A percentile compares a stretch with the other conserved stretches of the same genome.
Conservation (phyloP, 306 rosid species). For the Gastrolobium bilobum region DNA sequence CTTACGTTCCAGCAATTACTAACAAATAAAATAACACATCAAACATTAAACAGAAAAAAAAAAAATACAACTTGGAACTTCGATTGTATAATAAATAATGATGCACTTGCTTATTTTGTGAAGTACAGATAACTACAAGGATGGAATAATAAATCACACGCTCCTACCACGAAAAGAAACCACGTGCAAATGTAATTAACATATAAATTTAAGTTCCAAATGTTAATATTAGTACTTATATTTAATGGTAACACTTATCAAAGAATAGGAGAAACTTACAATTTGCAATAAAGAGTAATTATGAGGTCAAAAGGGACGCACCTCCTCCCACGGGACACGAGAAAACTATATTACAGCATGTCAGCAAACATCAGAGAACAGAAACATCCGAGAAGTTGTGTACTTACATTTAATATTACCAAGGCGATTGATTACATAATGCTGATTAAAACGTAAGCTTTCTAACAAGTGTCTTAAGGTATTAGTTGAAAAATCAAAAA, state of each 20-base stretch:
- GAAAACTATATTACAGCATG: constrained; percentile 29
- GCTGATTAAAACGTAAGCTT: constrained; percentile 3
- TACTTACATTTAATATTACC: constrained; percentile 28
- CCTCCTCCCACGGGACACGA: constrained; percentile 38
- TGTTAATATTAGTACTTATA: constrained; percentile 32
- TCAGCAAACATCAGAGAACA: constrained; percentile 45
- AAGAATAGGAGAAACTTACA: constrained; percentile 36
- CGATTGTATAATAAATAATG: not conserved
- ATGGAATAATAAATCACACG: not conserved
- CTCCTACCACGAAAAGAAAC: constrained; percentile 43
- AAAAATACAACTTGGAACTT: not conserved
- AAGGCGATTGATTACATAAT: not conserved
- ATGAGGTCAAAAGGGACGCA: constrained; percentile 44
- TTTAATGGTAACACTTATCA: constrained; percentile 40
- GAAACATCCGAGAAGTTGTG: constrained; percentile 60
- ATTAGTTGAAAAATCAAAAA: not conserved
- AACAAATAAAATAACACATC: not conserved
- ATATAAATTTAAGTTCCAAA: constrained; percentile 29
- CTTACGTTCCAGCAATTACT: not conserved
- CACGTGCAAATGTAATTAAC: constrained; percentile 35
- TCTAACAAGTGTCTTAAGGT: not conserved
- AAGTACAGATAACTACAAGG: not conserved
- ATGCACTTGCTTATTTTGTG: not conserved
- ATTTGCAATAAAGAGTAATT: constrained; percentile 36
- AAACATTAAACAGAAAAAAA: not conserved